These are phyloP conservation scores for Tetraselmis striata DNA, from an alignment of 139 green algal species.

Conservation along the genomic window DNA sequence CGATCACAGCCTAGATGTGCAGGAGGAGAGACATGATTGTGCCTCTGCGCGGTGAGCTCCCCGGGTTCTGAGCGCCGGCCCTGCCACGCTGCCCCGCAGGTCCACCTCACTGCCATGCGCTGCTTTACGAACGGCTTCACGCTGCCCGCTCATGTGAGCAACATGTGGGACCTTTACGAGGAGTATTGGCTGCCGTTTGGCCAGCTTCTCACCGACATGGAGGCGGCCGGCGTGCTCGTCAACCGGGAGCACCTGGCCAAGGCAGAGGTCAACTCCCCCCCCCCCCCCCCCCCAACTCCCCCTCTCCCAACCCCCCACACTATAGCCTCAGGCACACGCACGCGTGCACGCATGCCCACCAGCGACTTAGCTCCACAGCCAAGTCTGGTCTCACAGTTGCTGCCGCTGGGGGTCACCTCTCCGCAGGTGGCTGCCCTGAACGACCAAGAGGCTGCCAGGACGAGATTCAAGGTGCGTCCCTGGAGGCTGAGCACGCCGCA, in stretches of 20 bases:
- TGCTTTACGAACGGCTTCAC: background rate
- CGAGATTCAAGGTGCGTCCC: constrained; percentile 15
- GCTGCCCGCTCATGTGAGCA: constrained; percentile 6
- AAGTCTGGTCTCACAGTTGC: too few relatives aligned
- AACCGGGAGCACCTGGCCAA: constrained; percentile 41
- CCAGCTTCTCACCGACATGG: constrained; percentile 89
- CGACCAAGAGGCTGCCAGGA: background rate
- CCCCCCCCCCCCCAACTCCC: background rate
- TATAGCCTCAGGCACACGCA: too few relatives aligned
- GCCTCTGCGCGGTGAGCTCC: too few relatives aligned
- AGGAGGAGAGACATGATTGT: too few relatives aligned
- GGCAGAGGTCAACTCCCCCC: background rate
- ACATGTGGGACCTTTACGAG: constrained; percentile 77
- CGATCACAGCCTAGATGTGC: too few relatives aligned
- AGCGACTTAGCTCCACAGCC: too few relatives aligned
- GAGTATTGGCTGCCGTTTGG: constrained; percentile 79
- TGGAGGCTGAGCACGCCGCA: constrained; percentile 42
- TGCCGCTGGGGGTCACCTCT: too few relatives aligned
- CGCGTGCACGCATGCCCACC: too few relatives aligned
- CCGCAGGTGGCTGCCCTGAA: background rate
- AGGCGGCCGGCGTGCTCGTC: constrained; percentile 63
- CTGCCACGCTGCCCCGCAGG: too few relatives aligned
- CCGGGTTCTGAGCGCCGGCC: too few relatives aligned
- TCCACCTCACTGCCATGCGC: background rate
- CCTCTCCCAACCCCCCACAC: too few relatives aligned